Percentiles rank a stretch among this genome's conserved stretches.
These are phyloP conservation scores for Bonia amplexicaulis DNA, from an alignment of 176 grass and related monocot species.

Conservation along the genomic window DNA sequence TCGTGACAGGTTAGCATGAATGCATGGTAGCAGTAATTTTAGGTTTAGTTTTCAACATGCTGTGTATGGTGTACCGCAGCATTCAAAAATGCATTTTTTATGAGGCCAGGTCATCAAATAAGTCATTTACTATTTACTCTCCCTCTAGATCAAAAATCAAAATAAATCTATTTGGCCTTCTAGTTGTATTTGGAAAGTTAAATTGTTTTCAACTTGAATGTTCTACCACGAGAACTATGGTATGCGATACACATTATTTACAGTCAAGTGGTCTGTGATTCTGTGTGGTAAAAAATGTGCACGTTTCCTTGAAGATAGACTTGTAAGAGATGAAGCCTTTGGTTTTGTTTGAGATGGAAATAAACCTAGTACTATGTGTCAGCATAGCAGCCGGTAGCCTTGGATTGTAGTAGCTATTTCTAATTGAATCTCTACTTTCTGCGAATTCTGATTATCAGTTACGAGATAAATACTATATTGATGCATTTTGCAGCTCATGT, in stretches of 20 bases:
- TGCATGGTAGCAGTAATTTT: background rate
- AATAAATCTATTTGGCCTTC: background rate
- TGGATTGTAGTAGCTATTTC: background rate
- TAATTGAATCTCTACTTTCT: background rate
- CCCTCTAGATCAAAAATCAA: background rate
- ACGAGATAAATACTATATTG: background rate
- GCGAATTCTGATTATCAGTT: too few species aligned
- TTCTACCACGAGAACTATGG: background rate
- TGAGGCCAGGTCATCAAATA: background rate
- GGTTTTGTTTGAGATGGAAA: background rate
- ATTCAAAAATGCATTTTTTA: background rate
- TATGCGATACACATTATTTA: background rate
- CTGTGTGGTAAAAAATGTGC: background rate
- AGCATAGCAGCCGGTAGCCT: background rate
- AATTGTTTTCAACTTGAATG: background rate
- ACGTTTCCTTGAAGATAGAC: background rate
- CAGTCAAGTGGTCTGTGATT: background rate
- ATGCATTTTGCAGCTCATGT: background rate
- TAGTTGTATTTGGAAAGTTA: background rate
- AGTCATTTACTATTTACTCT: background rate
- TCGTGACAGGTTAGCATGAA: slow-evolving; percentile 69
- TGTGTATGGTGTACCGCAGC: background rate
- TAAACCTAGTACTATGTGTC: background rate
- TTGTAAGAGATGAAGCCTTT: background rate
- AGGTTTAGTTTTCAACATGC: background rate